These are phyloP conservation scores for Guadua angustifolia DNA, from an alignment of 176 grass and related monocot genomes.

Conservation along the genomic window DNA sequence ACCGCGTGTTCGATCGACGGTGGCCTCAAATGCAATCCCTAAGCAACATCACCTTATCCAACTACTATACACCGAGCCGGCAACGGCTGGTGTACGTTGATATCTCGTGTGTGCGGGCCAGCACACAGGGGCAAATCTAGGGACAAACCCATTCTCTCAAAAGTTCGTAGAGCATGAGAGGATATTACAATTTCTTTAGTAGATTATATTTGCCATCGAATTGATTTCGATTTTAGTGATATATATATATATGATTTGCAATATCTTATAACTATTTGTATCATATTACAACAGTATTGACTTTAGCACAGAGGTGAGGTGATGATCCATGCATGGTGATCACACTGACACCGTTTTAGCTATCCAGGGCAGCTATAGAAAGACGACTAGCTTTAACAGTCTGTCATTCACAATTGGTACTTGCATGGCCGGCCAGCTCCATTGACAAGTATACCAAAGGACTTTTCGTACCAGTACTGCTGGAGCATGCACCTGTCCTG, in stretches of 20 bases:
- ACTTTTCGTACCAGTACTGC: not conserved
- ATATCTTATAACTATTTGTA: no score
- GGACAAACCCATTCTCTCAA: no score
- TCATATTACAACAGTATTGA: no score
- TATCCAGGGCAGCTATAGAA: not conserved
- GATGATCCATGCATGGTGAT: not conserved
- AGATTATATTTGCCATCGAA: no score
- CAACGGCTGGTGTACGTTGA: not conserved
- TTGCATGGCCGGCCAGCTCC: not conserved
- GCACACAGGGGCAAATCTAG: not conserved
- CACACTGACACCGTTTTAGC: not conserved
- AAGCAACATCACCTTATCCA: not conserved
- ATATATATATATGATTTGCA: no score
- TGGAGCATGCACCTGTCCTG: not conserved
- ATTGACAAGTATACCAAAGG: not conserved
- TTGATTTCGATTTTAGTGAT: no score
- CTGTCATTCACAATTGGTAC: not conserved
- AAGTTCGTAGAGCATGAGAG: no score
- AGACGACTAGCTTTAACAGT: not conserved
- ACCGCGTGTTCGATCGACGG: not conserved
- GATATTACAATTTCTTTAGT: no score
- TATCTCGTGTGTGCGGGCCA: not conserved
- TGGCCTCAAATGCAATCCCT: not conserved
- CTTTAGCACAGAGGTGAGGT: not conserved
- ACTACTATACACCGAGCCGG: not conserved